Base-by-base conservation (phyloP, 2,329 filamentous ascomycete genomes). In the Botrytis sinoallii region DNA sequence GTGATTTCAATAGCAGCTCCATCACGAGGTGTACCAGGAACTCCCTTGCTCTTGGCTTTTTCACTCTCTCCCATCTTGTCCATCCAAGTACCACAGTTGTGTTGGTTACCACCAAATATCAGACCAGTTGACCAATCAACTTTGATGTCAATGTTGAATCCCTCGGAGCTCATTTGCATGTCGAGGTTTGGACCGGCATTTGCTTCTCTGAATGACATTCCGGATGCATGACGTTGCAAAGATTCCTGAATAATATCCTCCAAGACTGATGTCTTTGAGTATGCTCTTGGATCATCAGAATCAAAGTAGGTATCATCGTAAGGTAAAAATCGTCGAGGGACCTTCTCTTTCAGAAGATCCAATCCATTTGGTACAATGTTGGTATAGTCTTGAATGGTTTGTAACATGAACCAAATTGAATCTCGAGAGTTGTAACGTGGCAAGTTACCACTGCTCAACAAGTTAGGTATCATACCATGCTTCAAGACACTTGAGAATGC, bases 1-100 rank as follows among this genome's bases (percentile, higher is more conserved):
- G 92, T 97, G 81, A 99, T 98, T 82, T 99, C 96, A 73, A 99
- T 89, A 32, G 96, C 94, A 60, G 96, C 94, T 44, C 96, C 96
- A 81, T 99, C 97, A 79, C 97, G 92, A 65, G 96, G 96, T n/a
- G 96, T 99, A 14, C 95, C 96, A 0, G 96, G 97, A 32, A 97
- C 86, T 68, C 96, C 97, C 84, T 98, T 98, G 80, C 91, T 97
- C 74, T 92, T 92, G 25, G 97, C 96, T 75, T 91, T 93, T 76
- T 93, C 90, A 76, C 94, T 97, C 83, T 99, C 96, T n/a, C 96
- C 96, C 96, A 99, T 99, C 88, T 99, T 99, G 86, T 99, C 96
- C 94, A 98, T 98, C 96, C 96, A 99, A 1, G 96, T 99, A 70
- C 96, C 96, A 79, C 97, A 99, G 83, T 99, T 99, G 83, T 85